Conservation (phyloP, 179 eudicot genomes). For the Spergularia azorica region DNA sequence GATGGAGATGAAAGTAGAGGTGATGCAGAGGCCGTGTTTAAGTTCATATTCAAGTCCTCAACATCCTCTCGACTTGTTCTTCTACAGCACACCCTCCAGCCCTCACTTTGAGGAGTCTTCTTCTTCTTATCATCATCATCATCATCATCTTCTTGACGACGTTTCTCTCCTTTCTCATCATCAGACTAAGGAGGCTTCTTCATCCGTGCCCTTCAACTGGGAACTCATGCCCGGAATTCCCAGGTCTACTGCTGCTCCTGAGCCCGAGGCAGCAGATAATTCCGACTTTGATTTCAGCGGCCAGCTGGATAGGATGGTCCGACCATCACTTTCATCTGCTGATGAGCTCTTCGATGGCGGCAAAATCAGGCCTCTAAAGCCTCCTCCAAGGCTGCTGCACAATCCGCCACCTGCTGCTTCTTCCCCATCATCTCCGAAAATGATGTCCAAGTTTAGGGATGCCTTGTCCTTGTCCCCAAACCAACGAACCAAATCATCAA, state of each 20-base stretch:
- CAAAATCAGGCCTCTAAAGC: slow-evolving; percentile 67
- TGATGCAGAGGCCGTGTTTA: slow-evolving; percentile 15
- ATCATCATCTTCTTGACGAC: background rate
- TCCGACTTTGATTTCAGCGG: slow-evolving; percentile 65
- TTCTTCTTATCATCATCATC: background rate
- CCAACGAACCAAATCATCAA: slow-evolving; percentile 20
- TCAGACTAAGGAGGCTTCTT: background rate
- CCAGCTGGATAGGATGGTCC: slow-evolving; percentile 37
- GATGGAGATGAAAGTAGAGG: background rate
- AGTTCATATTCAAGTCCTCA: slow-evolving; percentile 50
- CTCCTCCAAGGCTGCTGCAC: slow-evolving; percentile 44
- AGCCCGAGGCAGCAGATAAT: background rate
- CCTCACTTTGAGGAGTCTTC: slow-evolving; percentile 35
- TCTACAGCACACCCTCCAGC: slow-evolving; percentile 64
- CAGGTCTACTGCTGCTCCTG: background rate
- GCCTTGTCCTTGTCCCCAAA: slow-evolving; percentile 45
- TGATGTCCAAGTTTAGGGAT: slow-evolving; percentile 23
- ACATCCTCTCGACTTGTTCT: slow-evolving; percentile 33
- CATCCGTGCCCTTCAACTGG: slow-evolving; percentile 40
- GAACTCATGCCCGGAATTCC: slow-evolving; percentile 44
- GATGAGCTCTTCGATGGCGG: slow-evolving; percentile 84
- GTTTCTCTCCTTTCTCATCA: slow-evolving; percentile 1
- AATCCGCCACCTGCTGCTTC: slow-evolving; percentile 32
- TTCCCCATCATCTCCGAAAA: slow-evolving; percentile 32
- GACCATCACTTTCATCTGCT: slow-evolving; percentile 47